Conservation (phyloP, 2,329 filamentous ascomycete species). For the Emergomyces orientalis region DNA sequence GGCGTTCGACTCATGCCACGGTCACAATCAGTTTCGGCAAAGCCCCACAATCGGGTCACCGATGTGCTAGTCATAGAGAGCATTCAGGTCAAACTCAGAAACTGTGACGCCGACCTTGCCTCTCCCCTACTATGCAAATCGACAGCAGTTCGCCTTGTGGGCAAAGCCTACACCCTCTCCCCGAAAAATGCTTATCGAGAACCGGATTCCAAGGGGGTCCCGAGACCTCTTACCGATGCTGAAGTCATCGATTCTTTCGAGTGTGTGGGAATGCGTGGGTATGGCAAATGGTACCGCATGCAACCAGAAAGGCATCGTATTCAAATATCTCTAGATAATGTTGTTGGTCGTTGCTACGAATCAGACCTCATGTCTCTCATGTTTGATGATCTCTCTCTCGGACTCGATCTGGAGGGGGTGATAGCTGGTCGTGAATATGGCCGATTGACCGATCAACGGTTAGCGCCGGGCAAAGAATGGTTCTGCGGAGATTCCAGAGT, state of each 20-base stretch:
- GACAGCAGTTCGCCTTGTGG: constrained; percentile 41
- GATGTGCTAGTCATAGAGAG: constrained; percentile 48
- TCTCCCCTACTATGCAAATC: constrained; percentile 39
- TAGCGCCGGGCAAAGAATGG: constrained; percentile 41
- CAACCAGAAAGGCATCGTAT: constrained; percentile 34
- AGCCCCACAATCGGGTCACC: constrained; percentile 24
- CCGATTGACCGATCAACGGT: constrained; percentile 39
- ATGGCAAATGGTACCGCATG: constrained; percentile 46
- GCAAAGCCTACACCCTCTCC: constrained; percentile 40
- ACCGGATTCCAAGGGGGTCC: constrained; percentile 15
- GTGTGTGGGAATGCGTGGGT: constrained; percentile 35
- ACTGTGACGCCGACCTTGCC: constrained; percentile 41
- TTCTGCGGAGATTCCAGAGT: constrained; percentile 50
- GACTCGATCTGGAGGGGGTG: constrained; percentile 40
- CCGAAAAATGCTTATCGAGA: constrained; percentile 20
- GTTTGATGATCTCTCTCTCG: constrained; percentile 33
- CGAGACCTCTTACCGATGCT: constrained; percentile 23
- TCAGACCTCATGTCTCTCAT: constrained; percentile 40
- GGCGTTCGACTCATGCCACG: constrained; percentile 42
- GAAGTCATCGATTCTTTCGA: constrained; percentile 31
- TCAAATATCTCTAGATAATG: constrained; percentile 42
- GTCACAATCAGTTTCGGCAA: constrained; percentile 9
- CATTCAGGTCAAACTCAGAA: constrained; percentile 43
- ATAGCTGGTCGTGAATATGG: constrained; percentile 42
- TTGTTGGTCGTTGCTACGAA: constrained; percentile 49